Base-by-base conservation (phyloP, 495 filamentous ascomycete genomes). In the Aspergillus sclerotiicarbonarius region DNA sequence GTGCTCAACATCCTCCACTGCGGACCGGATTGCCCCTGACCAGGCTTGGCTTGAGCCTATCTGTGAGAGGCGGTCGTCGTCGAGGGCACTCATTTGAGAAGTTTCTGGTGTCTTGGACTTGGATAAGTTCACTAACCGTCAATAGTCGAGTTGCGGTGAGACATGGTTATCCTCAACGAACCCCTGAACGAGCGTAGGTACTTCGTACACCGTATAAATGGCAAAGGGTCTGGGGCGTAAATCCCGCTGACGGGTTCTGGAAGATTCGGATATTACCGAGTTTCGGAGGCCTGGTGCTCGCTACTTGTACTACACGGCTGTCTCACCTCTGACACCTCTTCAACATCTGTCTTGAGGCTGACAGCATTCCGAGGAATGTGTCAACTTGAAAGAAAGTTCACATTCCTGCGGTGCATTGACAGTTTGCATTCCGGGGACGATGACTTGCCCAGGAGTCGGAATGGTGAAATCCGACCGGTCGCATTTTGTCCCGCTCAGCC, bases 11-110 rank as follows among this genome's bases (percentile, higher is more conserved):
- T 45, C 53, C 43, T 37, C 50, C 35, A 44, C 46, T 29, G 16
- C 47, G 47, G 47, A 51, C 21, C 45, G 41, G 50, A 35, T 46
- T 39, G 47, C 44, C 46, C 54, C 54, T 56, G 31, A 35, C 31
- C n/a, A 58, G 46, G 54, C 60, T 62, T 62, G 55, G 60, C 55
- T 18, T 13, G 54, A 51, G 49, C 21, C 55, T 58, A 20, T 60
- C 37, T 52, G 58, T 56, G 52, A 41, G 37, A n/a, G 13, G n/a
- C 13, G 25, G 25, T 25, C 25, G 37, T 41, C 37, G 37, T 41
- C 6, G 37, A 41, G 37, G 37, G 13, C 10, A 6, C 37, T 41
- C n/a, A 41, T 41, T 41, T 41, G 13, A n/a, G 37, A 41, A 15
- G 37, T 4, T n/a, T 13, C 4, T 15, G 8, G 13, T n/a, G 37